Percentiles rank a stretch among this genome's conserved stretches.
Evolutionary conservation across 2,329 filamentous ascomycete species (phyloP).

Genomic region (Ophiocordyceps robertsii): DNA sequence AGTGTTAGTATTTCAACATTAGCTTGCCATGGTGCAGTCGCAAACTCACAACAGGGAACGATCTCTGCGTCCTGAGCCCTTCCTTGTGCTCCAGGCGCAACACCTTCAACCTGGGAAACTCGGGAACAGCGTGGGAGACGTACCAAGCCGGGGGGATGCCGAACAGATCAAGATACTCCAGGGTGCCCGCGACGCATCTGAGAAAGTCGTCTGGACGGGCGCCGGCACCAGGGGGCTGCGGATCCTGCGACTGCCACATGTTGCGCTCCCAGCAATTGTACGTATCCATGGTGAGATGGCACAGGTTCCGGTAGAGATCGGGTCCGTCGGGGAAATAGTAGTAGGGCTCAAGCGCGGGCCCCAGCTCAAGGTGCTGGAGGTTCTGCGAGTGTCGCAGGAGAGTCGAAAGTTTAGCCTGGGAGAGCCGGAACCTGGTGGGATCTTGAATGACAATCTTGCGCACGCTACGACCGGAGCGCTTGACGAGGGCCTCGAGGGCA

Average conservation of each 20-base stretch:
- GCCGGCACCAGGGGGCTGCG: background rate
- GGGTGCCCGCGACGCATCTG: slow-evolving; percentile 4
- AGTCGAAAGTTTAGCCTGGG: slow-evolving; percentile 13
- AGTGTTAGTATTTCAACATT: background rate
- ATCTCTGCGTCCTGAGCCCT: slow-evolving; percentile 1
- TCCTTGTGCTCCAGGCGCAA: slow-evolving; percentile 12
- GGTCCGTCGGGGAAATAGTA: slow-evolving; percentile 2
- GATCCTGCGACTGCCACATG: slow-evolving; percentile 2
- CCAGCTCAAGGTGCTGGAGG: slow-evolving; percentile 15
- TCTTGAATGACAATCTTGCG: slow-evolving; percentile 14
- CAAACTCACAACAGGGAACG: slow-evolving; percentile 2
- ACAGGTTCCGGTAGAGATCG: slow-evolving; percentile 4
- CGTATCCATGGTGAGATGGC: slow-evolving; percentile 3
- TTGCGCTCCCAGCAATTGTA: slow-evolving; percentile 1
- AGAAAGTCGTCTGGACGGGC: slow-evolving; percentile 5
- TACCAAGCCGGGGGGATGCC: slow-evolving; percentile 9
- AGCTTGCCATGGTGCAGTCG: background rate
- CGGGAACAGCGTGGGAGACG: slow-evolving; percentile 3
- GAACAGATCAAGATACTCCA: slow-evolving; percentile 10
- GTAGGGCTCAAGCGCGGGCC: slow-evolving; percentile 1
- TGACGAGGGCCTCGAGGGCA: slow-evolving; percentile 15
- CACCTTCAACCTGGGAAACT: slow-evolving; percentile 15
- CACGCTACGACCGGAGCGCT: slow-evolving; percentile 15
- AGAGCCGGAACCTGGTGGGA: slow-evolving; percentile 13
- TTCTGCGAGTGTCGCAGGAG: slow-evolving; percentile 13